These are phyloP conservation scores for Elsinoe perseae DNA, from an alignment of 2,329 filamentous ascomycete genomes.

Conservation along the genomic window DNA sequence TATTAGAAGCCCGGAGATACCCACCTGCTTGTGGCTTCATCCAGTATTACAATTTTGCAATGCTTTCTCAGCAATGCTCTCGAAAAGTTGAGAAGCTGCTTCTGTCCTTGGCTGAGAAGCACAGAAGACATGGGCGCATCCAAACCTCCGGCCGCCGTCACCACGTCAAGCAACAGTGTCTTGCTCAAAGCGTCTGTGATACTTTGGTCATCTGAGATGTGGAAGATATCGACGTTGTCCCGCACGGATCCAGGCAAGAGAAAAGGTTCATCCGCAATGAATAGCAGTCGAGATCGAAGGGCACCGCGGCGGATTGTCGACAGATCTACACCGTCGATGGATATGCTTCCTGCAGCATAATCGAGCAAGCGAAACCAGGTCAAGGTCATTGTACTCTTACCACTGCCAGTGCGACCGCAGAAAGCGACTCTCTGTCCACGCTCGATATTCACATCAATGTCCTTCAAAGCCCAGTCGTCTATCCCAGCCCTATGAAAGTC, in stretches of 20 bases:
- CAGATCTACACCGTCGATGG: conserved; percentile 43
- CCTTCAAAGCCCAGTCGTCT: conserved; percentile 27
- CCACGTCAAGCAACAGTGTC: conserved; percentile 33
- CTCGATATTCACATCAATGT: conserved; percentile 40
- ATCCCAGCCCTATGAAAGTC: background rate
- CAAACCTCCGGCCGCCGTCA: conserved; percentile 30
- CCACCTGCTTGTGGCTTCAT: conserved; percentile 22
- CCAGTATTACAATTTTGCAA: conserved; percentile 35
- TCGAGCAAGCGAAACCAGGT: conserved; percentile 45
- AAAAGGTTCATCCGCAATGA: conserved; percentile 46
- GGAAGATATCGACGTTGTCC: conserved; percentile 41
- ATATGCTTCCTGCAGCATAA: conserved; percentile 36
- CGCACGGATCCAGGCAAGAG: conserved; percentile 42
- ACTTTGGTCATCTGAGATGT: conserved; percentile 31
- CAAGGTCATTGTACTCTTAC: conserved; percentile 45
- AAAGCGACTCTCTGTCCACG: conserved; percentile 44
- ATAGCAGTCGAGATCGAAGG: conserved; percentile 39
- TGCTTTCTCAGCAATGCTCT: conserved; percentile 35
- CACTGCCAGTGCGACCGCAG: conserved; percentile 48
- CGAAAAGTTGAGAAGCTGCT: conserved; percentile 44
- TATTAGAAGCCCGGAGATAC: background rate
- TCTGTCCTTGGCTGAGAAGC: conserved; percentile 40
- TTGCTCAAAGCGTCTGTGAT: conserved; percentile 38
- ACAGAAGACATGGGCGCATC: conserved; percentile 31
- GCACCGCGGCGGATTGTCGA: conserved; percentile 35